phyloP scores from a whole-genome alignment of 192 early-diverging fungal genomes.

The Linderina pennispora region DNA sequence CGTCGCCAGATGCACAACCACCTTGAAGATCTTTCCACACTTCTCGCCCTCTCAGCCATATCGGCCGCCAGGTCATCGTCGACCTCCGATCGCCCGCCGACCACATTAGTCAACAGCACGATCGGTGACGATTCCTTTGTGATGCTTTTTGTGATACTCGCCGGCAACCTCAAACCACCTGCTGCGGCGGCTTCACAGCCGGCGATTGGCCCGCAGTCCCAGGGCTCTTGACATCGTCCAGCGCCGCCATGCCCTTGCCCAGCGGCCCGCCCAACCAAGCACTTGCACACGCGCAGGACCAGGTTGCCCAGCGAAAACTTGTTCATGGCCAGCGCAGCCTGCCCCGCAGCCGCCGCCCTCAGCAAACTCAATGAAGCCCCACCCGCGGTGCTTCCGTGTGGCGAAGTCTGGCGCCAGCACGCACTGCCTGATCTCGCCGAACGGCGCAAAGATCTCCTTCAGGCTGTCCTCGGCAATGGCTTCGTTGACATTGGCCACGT shows the following conservation, averaged over 20 bases:
- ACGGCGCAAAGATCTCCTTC: slow-evolving; percentile 73
- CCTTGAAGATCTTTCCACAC: slow-evolving; percentile 64
- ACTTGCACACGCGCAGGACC: slow-evolving; percentile 57
- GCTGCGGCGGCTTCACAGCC: neutral
- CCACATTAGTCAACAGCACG: slow-evolving; percentile 65
- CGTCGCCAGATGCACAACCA: slow-evolving; percentile 53
- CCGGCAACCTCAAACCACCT: slow-evolving; percentile 19
- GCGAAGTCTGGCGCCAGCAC: slow-evolving; percentile 61
- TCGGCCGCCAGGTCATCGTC: slow-evolving; percentile 81
- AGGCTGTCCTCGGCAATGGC: slow-evolving; percentile 68
- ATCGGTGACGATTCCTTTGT: slow-evolving; percentile 25
- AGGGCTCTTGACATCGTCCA: slow-evolving; percentile 50
- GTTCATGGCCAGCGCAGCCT: slow-evolving; percentile 64
- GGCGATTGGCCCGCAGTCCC: neutral
- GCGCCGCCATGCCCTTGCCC: slow-evolving; percentile 72
- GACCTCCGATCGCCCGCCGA: slow-evolving; percentile 62
- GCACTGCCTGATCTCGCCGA: slow-evolving; percentile 70
- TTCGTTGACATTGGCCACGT: slow-evolving; percentile 80
- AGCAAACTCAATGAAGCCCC: slow-evolving; percentile 82
- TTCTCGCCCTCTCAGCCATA: slow-evolving; percentile 74
- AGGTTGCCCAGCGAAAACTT: slow-evolving; percentile 71
- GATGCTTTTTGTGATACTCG: slow-evolving; percentile 34
- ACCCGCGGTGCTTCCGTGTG: slow-evolving; percentile 68
- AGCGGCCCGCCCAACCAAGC: slow-evolving; percentile 72
- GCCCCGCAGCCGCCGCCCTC: slow-evolving; percentile 49